Percentiles rank a stretch among this genome's conserved stretches.
Evolutionary conservation across 2,329 filamentous ascomycete genomes (phyloP).

Genomic region (Fusarium concolor): DNA sequence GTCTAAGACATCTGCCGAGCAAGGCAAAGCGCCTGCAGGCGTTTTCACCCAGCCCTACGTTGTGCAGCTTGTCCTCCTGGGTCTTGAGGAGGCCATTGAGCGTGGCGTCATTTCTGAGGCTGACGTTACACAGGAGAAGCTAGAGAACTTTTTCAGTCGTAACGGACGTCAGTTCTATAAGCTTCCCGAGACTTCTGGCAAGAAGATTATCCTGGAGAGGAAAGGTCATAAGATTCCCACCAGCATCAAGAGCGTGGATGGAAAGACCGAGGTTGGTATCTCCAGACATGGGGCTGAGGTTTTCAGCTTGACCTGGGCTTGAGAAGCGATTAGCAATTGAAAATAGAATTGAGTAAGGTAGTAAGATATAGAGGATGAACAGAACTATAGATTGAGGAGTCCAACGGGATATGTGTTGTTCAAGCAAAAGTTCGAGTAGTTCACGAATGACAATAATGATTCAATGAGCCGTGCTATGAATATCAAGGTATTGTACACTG

Average conservation of each 20-base stretch:
- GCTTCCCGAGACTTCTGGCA: slow-evolving; percentile 46
- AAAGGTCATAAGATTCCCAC: slow-evolving; percentile 55
- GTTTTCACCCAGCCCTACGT: slow-evolving; percentile 84
- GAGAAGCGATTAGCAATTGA: background rate
- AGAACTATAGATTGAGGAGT: slow-evolving; percentile 2
- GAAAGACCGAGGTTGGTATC: slow-evolving; percentile 57
- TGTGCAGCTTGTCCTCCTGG: slow-evolving; percentile 70
- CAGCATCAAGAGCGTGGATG: slow-evolving; percentile 55
- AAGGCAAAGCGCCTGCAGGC: slow-evolving; percentile 72
- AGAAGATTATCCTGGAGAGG: slow-evolving; percentile 54
- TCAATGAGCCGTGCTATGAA: background rate
- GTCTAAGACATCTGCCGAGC: slow-evolving; percentile 64
- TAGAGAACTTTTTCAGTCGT: slow-evolving; percentile 66
- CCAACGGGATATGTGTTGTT: slow-evolving; percentile 3
- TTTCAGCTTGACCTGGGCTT: slow-evolving; percentile 56
- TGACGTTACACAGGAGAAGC: slow-evolving; percentile 65
- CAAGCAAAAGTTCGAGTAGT: background rate
- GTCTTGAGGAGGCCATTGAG: slow-evolving; percentile 70
- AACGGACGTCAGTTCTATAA: slow-evolving; percentile 67
- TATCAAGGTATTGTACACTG: slow-evolving; percentile 37
- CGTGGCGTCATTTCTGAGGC: slow-evolving; percentile 62
- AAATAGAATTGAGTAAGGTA: slow-evolving; percentile 1
- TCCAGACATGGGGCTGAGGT: slow-evolving; percentile 56
- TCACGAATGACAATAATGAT: background rate
- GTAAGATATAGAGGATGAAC: background rate